Base-by-base conservation (phyloP, 2,329 filamentous ascomycete species). In the Calonectria henricotiae region DNA sequence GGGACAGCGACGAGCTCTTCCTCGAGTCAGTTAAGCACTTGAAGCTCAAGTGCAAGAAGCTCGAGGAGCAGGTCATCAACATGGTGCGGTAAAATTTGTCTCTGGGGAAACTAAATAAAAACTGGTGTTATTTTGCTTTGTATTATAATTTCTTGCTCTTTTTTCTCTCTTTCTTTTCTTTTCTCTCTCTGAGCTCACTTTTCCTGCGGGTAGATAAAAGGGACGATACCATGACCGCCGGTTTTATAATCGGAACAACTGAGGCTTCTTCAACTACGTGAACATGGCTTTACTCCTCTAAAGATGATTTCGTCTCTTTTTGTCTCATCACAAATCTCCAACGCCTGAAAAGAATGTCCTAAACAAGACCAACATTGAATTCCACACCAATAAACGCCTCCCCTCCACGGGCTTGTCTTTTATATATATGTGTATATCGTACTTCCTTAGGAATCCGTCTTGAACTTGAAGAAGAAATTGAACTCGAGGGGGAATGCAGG, bases 1-100 rank as follows among this genome's bases (percentile, higher is more conserved):
- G 94, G 86, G 92, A 96, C 69, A 98, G 95, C 80, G 96, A 98
- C 78, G 92, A 95, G 83, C 87, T 99, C 74, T 98, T 99, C 86
- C 83, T 99, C 67, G 95, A 98, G 84, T 91, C 94, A 32, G 89
- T 99, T 62, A 93, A 92, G 84, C 86, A 94, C 76, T 85, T 99
- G 72, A 98, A 95, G 86, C 87, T 90, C 77, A 98, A 98, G 87
- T 96, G 94, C 75, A 85, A 90, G 80, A 88, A 88, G 77, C 87
- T 96, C 73, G 91, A 93, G 86, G 86, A 90, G 79, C 92, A 93
- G 79, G 86, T 96, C 78, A 85, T 89, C 74, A 88, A 89, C 79
- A 92, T 92, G 89, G 87, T 86, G 74, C 84, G 85, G 79, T 89
- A 82, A 80, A 41, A 12, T 23, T 20, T 35, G 47, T 30, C 32